Percentiles rank a stretch among this genome's conserved stretches.
Conservation (phyloP, 306 rosid species). For the Luffa aegyptiaca region DNA sequence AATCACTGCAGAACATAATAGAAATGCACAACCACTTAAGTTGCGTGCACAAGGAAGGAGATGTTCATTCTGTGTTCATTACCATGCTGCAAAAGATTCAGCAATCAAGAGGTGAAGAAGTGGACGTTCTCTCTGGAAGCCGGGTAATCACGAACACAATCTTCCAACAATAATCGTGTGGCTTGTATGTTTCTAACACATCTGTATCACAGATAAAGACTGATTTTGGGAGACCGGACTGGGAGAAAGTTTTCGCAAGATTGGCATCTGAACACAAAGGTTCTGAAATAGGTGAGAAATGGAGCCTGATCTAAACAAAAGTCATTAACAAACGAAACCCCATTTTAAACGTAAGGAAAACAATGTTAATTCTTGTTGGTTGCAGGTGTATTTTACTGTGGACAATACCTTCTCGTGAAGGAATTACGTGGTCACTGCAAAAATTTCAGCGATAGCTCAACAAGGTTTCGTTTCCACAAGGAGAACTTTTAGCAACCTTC, state of each 20-base stretch:
- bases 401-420: slow-evolving; percentile 33
- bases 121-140: slow-evolving; percentile 63
- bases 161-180: neutral
- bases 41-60: slow-evolving; percentile 59
- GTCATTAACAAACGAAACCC: neutral
- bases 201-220: slow-evolving; percentile 43
- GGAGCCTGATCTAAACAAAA: neutral
- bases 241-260: slow-evolving; percentile 53
- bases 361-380: neutral
- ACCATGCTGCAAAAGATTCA: slow-evolving; percentile 58
- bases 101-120: slow-evolving; percentile 54
- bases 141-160: slow-evolving; percentile 29
- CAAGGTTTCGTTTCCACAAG: slow-evolving; percentile 74
- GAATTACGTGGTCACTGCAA: slow-evolving; percentile 25
- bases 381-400: slow-evolving; percentile 93
- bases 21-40: slow-evolving; percentile 67
- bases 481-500: slow-evolving; percentile 41
- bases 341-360: neutral
- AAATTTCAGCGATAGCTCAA: slow-evolving; percentile 27
- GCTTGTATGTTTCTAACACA: neutral
- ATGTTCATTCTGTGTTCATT: slow-evolving; percentile 55
- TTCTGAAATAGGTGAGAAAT: neutral
- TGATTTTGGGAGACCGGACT: slow-evolving; percentile 82
- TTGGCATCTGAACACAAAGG: neutral
- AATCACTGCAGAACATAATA: slow-evolving; percentile 36